phyloP scores from a whole-genome alignment of 2,329 filamentous ascomycete genomes.

The Fusarium proliferatum region DNA sequence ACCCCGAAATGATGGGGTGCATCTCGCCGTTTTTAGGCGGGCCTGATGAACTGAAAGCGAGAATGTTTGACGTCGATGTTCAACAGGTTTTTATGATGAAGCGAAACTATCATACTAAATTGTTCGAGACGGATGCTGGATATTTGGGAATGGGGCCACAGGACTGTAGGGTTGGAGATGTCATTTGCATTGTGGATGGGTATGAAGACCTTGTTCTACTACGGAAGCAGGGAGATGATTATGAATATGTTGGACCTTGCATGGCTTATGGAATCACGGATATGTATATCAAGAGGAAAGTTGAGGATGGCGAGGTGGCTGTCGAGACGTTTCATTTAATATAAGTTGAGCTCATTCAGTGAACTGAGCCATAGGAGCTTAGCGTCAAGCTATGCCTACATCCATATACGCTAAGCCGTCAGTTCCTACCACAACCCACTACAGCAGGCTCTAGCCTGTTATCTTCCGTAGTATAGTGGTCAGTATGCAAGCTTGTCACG shows the following conservation, averaged over 20 bases:
- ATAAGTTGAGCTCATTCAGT: neutral
- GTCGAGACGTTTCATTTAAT: neutral
- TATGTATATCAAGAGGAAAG: neutral
- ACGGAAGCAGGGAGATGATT: neutral
- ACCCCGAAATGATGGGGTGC: neutral
- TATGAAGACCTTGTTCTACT: neutral
- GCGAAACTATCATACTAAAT: neutral
- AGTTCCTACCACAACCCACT: neutral
- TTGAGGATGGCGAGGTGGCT: neutral
- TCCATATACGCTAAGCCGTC: accelerated
- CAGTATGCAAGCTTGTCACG: neutral
- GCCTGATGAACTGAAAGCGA: neutral
- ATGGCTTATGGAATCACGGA: neutral
- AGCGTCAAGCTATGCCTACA: accelerated
- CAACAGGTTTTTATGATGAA: neutral
- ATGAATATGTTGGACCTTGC: neutral
- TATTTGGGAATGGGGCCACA: neutral
- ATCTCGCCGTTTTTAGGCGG: neutral
- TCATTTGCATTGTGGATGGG: neutral
- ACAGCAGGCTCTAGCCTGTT: neutral
- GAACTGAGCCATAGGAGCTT: accelerated
- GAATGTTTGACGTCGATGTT: neutral
- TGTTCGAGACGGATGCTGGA: neutral
- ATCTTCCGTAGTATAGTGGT: neutral
- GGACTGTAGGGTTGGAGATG: neutral